These are phyloP conservation scores for Aphanocladium album DNA, from an alignment of 2,329 filamentous ascomycete species.

Conservation along the genomic window DNA sequence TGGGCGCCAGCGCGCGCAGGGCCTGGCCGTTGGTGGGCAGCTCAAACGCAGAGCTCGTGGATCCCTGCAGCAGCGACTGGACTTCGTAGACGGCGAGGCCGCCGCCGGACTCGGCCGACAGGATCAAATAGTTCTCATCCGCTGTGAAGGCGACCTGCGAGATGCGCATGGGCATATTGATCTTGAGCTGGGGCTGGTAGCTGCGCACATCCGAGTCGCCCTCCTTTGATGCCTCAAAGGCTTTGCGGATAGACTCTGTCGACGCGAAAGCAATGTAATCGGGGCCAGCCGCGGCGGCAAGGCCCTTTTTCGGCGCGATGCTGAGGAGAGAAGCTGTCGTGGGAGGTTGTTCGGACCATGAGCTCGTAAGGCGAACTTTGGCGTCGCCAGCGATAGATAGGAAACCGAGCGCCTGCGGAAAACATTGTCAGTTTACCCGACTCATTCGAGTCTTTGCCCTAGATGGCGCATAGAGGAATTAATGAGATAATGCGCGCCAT, in stretches of 20 bases:
- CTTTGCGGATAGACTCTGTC: conserved; percentile 72
- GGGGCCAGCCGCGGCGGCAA: conserved; percentile 84
- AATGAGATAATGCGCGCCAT: no score
- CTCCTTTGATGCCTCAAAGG: conserved; percentile 58
- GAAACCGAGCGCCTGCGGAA: conserved; percentile 66
- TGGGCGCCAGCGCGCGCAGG: conserved; percentile 71
- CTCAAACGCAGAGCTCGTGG: conserved; percentile 65
- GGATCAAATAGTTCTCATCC: conserved; percentile 78
- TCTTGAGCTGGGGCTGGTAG: conserved; percentile 68
- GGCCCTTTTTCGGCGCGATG: conserved; percentile 71
- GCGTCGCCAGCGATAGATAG: conserved; percentile 72
- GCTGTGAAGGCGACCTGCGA: conserved; percentile 88
- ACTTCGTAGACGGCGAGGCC: conserved; percentile 82
- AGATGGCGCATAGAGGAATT: no score
- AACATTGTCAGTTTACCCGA: conserved; percentile 19
- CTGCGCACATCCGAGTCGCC: conserved; percentile 60
- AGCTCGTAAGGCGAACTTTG: conserved; percentile 73
- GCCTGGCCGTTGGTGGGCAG: conserved; percentile 70
- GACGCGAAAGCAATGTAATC: conserved; percentile 70
- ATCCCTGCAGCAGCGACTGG: conserved; percentile 59
- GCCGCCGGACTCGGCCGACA: conserved; percentile 76
- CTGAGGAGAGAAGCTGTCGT: conserved; percentile 78
- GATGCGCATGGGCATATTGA: conserved; percentile 68
- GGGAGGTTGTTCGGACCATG: conserved; percentile 73
- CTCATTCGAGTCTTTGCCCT: no score